Evolutionary conservation across 2,329 filamentous ascomycete genomes (phyloP).

Genomic region (Fusarium sarcochroum): DNA sequence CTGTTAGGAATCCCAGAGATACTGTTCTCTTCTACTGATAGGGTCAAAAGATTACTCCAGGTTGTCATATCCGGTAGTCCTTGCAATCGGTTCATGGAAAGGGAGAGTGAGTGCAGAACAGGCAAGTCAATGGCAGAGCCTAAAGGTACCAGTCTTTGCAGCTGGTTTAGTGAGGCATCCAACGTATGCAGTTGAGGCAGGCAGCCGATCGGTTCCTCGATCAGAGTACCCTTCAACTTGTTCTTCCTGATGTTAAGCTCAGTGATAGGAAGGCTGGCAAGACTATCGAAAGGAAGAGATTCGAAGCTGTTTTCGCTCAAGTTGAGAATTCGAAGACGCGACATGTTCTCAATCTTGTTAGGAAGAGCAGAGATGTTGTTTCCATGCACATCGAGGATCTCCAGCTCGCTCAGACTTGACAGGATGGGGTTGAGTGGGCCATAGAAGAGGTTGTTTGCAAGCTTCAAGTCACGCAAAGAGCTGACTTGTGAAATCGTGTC

Average conservation of each 20-base stretch:
- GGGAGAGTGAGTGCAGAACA: constrained; percentile 77
- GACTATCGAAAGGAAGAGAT: constrained; percentile 76
- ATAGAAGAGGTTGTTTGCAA: constrained; percentile 82
- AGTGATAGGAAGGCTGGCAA: constrained; percentile 77
- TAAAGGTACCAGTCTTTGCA: constrained; percentile 67
- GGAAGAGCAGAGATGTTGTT: constrained; percentile 85
- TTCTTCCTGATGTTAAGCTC: constrained; percentile 86
- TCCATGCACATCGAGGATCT: constrained; percentile 83
- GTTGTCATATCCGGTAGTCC: constrained; percentile 79
- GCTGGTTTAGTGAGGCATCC: constrained; percentile 82
- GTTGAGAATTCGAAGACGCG: constrained; percentile 81
- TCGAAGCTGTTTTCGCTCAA: constrained; percentile 83
- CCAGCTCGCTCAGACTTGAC: constrained; percentile 75
- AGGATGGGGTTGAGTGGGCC: constrained; percentile 77
- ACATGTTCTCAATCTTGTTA: constrained; percentile 74
- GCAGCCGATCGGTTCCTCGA: constrained; percentile 71
- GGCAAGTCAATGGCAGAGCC: constrained; percentile 73
- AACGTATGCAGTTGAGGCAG: constrained; percentile 79
- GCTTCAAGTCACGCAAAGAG: constrained; percentile 81
- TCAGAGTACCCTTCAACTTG: constrained; percentile 78
- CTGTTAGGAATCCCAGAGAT: constrained; percentile 82
- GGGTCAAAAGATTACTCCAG: constrained; percentile 80
- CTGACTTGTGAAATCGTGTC: constrained; percentile 81
- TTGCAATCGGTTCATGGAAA: constrained; percentile 86
- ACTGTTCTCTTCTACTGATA: constrained; percentile 86